These are phyloP conservation scores for Hemerocallis citrina DNA, from an alignment of 106 monocot genomes.

Conservation along the genomic window DNA sequence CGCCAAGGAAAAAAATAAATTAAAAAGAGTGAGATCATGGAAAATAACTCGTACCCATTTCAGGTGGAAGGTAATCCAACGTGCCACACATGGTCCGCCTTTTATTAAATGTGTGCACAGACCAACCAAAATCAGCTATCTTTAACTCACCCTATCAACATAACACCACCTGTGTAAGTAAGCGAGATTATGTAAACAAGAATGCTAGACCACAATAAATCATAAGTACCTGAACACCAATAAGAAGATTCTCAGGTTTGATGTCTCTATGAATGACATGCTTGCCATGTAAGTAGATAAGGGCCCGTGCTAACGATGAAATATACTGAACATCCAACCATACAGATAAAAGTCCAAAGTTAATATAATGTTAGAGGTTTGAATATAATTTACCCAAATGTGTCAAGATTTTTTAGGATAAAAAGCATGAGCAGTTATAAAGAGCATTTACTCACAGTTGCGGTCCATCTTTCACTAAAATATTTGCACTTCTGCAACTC, in stretches of 20 bases:
- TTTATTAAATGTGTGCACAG: slow-evolving; percentile 91
- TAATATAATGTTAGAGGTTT: no score
- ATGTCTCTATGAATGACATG: slow-evolving; percentile 99
- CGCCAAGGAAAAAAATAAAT: neutral
- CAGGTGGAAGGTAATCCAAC: slow-evolving; percentile 94
- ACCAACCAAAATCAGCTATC: slow-evolving; percentile 99
- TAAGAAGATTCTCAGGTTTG: slow-evolving; percentile 92
- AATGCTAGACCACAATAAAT: neutral
- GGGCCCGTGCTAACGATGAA: slow-evolving; percentile 70
- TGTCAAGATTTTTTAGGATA: neutral
- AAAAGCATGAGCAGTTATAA: neutral
- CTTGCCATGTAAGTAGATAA: slow-evolving; percentile 94
- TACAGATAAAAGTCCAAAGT: no score
- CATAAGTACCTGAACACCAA: slow-evolving; percentile 67
- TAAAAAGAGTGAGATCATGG: neutral
- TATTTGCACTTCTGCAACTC: slow-evolving; percentile 91
- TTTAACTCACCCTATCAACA: slow-evolving; percentile 70
- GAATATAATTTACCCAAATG: no score
- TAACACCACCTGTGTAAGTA: neutral
- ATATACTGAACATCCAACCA: slow-evolving; percentile 51
- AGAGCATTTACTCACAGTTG: slow-evolving; percentile 53
- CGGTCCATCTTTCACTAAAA: slow-evolving; percentile 89
- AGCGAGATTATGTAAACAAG: neutral
- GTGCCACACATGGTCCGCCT: slow-evolving; percentile 96
- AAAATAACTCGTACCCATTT: slow-evolving; percentile 69